Conservation (phyloP, 768 basidiomycete genomes). For the Sarcomyxa edulis region DNA sequence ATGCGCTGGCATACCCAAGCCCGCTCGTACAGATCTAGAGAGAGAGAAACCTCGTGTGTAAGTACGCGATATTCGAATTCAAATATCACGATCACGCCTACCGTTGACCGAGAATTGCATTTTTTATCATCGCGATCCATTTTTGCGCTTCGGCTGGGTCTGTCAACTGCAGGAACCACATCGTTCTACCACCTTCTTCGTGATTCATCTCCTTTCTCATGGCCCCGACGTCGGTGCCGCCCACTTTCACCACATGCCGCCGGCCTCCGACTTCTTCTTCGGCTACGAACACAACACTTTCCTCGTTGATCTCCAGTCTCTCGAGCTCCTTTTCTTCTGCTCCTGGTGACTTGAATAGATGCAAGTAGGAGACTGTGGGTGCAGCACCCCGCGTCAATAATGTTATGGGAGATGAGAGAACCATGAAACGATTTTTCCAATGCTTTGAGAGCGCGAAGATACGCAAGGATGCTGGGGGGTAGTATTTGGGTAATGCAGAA, state of each 20-base stretch:
- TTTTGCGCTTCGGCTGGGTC: conserved; percentile 59
- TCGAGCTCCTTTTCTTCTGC: conserved; percentile 67
- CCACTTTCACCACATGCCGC: conserved; percentile 60
- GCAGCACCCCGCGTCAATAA: conserved; percentile 29
- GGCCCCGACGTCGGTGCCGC: conserved; percentile 54
- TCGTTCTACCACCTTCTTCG: conserved; percentile 48
- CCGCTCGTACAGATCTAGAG: conserved; percentile 64
- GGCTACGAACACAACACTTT: conserved; percentile 70
- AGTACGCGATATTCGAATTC: neutral
- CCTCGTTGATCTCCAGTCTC: conserved; percentile 69
- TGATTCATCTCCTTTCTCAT: conserved; percentile 35
- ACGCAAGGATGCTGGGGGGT: conserved; percentile 61
- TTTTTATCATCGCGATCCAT: conserved; percentile 76
- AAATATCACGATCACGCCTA: conserved; percentile 19
- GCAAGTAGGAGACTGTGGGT: conserved; percentile 53
- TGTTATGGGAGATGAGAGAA: conserved; percentile 46
- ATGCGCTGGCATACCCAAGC: conserved; percentile 44
- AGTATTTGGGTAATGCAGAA: conserved; percentile 60
- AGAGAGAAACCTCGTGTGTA: conserved; percentile 4
- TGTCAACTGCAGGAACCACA: conserved; percentile 69
- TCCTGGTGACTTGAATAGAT: conserved; percentile 62
- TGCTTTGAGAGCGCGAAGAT: conserved; percentile 69
- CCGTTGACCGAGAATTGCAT: conserved; percentile 67
- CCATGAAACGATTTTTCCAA: conserved; percentile 63
- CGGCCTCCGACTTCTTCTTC: conserved; percentile 48